Base-by-base conservation (phyloP, 768 basidiomycete genomes). In the Boletellus ananas region DNA sequence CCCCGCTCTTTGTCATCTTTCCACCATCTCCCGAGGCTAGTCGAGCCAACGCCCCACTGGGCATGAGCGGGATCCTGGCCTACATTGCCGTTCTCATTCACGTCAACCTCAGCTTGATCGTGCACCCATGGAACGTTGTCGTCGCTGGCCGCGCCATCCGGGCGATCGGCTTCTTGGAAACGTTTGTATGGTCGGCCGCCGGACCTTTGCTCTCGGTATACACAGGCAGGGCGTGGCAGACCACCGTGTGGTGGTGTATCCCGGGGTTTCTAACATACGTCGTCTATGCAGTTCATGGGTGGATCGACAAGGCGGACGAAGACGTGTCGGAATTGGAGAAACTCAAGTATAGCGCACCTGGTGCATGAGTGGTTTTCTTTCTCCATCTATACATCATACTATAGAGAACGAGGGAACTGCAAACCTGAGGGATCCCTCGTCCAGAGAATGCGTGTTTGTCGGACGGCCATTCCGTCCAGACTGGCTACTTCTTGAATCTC, bases 311-410 rank as follows among this genome's bases (percentile, higher is more conserved):
- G 40, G 76, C 75, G 11, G 72, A 76, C 57, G 66, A 75, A 54
- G 74, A 72, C 29, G 72, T 86, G 17, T 67, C 70, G 1, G 70
- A 74, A 36, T 64, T 86, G 25, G 79, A 85, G 60, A 66, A 62
- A 13, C 65, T 84, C 65, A 77, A 71, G 58, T 86, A 86, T 54
- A 57, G 58, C 8, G 76, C 81, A 10, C 77, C 73, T 21, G 80
- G 83, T 6, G 81, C 82, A 45, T 81, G 60, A 72, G 29, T 29
- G 29, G 23, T 25, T 25, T 11, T 29, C 29, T 29, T 29, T 29
- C 29, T 29, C 3, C 3, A 29, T 29, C 29, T 9, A 29, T 29
- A 11, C 29, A 29, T 11, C 29, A 9, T 29, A 25, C 23, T 25
- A 25, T 25, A 25, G 23, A 25, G 23, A 25, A 25, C 29, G 10